Conservation (phyloP, 495 filamentous ascomycete genomes). For the Penicillium dipodomyicola region DNA sequence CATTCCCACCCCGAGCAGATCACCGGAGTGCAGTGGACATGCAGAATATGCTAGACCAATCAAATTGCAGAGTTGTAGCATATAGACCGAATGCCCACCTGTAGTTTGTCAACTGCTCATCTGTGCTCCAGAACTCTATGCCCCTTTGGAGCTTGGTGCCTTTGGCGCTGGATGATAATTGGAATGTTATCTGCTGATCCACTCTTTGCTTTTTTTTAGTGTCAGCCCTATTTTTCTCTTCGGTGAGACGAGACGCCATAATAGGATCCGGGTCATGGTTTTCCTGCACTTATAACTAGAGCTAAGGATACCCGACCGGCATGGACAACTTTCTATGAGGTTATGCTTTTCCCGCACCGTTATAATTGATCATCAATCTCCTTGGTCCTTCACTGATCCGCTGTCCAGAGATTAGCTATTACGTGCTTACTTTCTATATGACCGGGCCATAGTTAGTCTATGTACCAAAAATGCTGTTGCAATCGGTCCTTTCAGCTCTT, state of each 20-base stretch:
- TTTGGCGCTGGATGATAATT: conserved; percentile 1
- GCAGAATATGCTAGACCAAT: conserved; percentile 11
- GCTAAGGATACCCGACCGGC: neutral
- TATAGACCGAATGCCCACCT: neutral
- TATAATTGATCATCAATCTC: neutral
- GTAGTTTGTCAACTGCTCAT: conserved; percentile 2
- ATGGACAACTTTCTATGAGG: neutral
- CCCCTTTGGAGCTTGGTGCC: conserved; percentile 2
- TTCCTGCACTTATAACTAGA: conserved; percentile 5
- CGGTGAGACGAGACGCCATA: neutral
- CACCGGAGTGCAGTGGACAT: conserved; percentile 2
- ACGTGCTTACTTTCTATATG: neutral
- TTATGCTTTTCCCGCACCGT: neutral
- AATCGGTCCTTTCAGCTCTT: conserved; percentile 3
- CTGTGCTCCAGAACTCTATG: neutral
- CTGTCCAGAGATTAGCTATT: neutral
- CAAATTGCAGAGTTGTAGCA: neutral
- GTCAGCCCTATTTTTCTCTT: neutral
- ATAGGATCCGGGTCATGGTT: neutral
- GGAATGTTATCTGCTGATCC: conserved; percentile 9
- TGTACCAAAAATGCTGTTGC: conserved; percentile 7
- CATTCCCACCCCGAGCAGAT: neutral
- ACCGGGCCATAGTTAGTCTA: neutral
- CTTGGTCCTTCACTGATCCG: neutral
- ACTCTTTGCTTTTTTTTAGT: neutral